Evolutionary conservation across 352 stramenopile genomes (phyloP).

Genomic region (Pythium oligandrum): DNA sequence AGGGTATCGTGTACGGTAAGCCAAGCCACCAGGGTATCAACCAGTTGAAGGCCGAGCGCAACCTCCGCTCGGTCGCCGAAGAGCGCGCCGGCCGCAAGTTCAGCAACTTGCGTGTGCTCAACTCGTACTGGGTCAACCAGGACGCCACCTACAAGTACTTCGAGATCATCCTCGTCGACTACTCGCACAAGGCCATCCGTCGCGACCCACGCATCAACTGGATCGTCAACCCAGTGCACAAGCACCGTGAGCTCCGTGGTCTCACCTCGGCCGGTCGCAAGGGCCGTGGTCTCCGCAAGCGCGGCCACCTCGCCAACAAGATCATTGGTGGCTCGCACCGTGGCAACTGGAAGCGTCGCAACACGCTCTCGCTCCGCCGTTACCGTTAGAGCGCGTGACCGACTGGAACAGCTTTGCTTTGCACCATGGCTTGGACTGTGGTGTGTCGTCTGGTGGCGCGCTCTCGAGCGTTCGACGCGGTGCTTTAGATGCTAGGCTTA

Average conservation of each 20-base stretch:
- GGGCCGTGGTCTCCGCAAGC: conserved; percentile 96
- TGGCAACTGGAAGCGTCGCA: conserved; percentile 98
- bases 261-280: conserved; percentile 98
- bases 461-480: no score
- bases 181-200: conserved; percentile 96
- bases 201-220: conserved; percentile 99
- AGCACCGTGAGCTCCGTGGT: conserved; percentile 98
- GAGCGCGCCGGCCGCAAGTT: conserved; percentile 98
- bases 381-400: conserved; percentile 87
- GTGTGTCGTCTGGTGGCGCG: not conserved
- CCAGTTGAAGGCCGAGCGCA: conserved; percentile 99
- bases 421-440: not conserved
- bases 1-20: conserved; percentile 99
- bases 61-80: conserved; percentile 97
- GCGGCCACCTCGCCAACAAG: conserved; percentile 98
- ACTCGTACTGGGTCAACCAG: conserved; percentile 99
- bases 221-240: conserved; percentile 99
- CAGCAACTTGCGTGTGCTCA: conserved; percentile 98
- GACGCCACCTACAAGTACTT: conserved; percentile 99
- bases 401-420: not conserved
- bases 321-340: conserved; percentile 96
- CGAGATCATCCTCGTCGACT: conserved; percentile 99
- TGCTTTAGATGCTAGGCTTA: no score
- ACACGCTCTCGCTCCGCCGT: conserved; percentile 97
- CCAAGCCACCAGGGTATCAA: conserved; percentile 99